phyloP scores from a whole-genome alignment of 1,284 basidiomycete genomes.

The Pseudozyma thailandica region DNA sequence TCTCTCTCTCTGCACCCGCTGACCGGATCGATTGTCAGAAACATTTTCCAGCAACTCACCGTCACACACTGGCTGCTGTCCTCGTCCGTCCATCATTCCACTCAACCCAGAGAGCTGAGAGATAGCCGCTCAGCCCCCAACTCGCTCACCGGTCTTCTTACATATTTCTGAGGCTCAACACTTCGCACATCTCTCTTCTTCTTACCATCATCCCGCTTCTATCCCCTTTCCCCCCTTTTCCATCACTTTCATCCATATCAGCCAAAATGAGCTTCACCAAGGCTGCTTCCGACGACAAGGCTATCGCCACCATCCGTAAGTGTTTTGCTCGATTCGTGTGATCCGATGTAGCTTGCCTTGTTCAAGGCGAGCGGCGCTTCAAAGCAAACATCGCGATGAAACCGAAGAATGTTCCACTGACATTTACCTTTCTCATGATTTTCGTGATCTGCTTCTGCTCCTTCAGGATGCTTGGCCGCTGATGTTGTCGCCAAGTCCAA shows the following conservation, averaged over 20 bases:
- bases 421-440: neutral
- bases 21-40: constrained; percentile 14
- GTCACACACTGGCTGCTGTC: neutral
- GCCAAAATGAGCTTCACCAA: constrained; percentile 54
- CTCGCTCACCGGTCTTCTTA: constrained; percentile 4
- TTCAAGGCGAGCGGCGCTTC: neutral
- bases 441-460: neutral
- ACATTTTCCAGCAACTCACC: neutral
- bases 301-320: constrained; percentile 62
- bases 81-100: too few species aligned
- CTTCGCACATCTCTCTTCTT: constrained; percentile 8
- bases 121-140: neutral
- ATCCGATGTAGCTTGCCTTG: neutral
- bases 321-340: constrained; percentile 4
- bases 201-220: constrained; percentile 22
- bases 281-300: constrained; percentile 56
- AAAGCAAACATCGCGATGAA: neutral
- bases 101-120: too few species aligned
- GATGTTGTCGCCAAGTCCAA: constrained; percentile 72
- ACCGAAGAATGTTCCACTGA: neutral
- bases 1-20: too few species aligned
- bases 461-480: constrained; percentile 54
- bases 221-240: neutral
- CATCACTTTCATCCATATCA: constrained; percentile 2
- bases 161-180: neutral